These are phyloP conservation scores for Tuber brumale DNA, from an alignment of 495 filamentous ascomycete genomes.

Conservation along the genomic window DNA sequence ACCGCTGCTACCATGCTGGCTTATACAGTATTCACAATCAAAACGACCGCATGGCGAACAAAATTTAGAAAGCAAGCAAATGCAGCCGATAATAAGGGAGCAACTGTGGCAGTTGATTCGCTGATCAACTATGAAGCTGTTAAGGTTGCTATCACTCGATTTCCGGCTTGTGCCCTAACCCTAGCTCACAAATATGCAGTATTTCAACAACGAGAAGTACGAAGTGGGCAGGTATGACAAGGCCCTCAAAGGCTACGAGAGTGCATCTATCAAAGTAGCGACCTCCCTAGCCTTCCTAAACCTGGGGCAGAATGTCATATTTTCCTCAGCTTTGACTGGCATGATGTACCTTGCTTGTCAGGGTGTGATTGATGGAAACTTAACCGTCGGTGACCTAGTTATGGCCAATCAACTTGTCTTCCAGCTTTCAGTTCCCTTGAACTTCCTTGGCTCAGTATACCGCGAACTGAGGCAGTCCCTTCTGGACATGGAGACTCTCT, in stretches of 20 bases:
- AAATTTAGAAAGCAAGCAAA: constrained; percentile 93
- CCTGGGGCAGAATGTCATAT: constrained; percentile 97
- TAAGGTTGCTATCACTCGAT: constrained; percentile 48
- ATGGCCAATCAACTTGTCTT: constrained; percentile 99
- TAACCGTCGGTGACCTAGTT: constrained; percentile 94
- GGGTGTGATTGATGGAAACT: constrained; percentile 68
- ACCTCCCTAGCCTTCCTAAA: constrained; percentile 90
- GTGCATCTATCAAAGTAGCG: constrained; percentile 89
- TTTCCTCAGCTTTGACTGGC: constrained; percentile 84
- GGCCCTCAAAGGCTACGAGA: constrained; percentile 78
- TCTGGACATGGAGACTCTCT: constrained; percentile 96
- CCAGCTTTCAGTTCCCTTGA: constrained; percentile 90
- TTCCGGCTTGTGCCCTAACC: not conserved
- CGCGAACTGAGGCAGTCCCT: constrained; percentile 90
- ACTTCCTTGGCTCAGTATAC: constrained; percentile 94
- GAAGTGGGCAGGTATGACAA: constrained; percentile 86
- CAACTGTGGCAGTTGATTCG: constrained; percentile 91
- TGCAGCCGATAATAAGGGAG: constrained; percentile 89
- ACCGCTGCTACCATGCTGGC: constrained; percentile 85
- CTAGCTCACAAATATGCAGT: constrained; percentile 42
- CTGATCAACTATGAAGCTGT: constrained; percentile 98
- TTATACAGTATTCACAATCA: constrained; percentile 90
- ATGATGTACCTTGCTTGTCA: constrained; percentile 97
- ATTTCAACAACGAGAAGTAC: constrained; percentile 97
- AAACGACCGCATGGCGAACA: constrained; percentile 91